Evolutionary conservation across 495 filamentous ascomycete genomes (phyloP).

Genomic region (Cetradonia linearis): DNA sequence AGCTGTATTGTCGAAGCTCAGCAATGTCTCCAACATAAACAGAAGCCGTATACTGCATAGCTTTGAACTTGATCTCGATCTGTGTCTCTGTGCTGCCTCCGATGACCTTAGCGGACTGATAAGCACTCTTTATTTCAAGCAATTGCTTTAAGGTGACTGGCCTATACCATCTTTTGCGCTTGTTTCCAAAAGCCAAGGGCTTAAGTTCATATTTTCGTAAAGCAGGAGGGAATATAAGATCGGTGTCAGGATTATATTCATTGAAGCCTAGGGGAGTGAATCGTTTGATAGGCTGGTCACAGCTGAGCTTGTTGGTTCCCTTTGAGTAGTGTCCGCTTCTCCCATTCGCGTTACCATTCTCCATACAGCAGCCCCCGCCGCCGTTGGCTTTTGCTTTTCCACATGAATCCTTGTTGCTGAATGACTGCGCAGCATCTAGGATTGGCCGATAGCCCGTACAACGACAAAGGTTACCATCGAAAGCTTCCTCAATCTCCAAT

Average conservation of each 20-base stretch:
- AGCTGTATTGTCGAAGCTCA: constrained; percentile 68
- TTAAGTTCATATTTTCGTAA: constrained; percentile 72
- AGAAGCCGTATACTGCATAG: constrained; percentile 75
- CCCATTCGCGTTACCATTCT: constrained; percentile 33
- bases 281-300: constrained; percentile 48
- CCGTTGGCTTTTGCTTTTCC: constrained; percentile 38
- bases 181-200: constrained; percentile 84
- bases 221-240: constrained; percentile 86
- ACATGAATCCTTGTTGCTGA: constrained; percentile 31
- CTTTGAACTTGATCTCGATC: constrained; percentile 98
- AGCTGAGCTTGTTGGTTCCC: constrained; percentile 32
- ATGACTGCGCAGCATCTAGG: constrained; percentile 74
- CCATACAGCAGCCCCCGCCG: constrained; percentile 46
- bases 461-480: constrained; percentile 91
- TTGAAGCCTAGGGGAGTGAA: constrained; percentile 83
- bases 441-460: constrained; percentile 95
- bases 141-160: constrained; percentile 81
- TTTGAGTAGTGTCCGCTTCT: constrained; percentile 51
- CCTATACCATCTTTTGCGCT: constrained; percentile 86
- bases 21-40: constrained; percentile 91
- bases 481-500: constrained; percentile 75
- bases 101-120: constrained; percentile 85
- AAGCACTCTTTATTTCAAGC: constrained; percentile 76
- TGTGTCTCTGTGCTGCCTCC: constrained; percentile 95
- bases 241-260: constrained; percentile 82